phyloP scores from a whole-genome alignment of 768 basidiomycete genomes.

The Termitomyces sp. region DNA sequence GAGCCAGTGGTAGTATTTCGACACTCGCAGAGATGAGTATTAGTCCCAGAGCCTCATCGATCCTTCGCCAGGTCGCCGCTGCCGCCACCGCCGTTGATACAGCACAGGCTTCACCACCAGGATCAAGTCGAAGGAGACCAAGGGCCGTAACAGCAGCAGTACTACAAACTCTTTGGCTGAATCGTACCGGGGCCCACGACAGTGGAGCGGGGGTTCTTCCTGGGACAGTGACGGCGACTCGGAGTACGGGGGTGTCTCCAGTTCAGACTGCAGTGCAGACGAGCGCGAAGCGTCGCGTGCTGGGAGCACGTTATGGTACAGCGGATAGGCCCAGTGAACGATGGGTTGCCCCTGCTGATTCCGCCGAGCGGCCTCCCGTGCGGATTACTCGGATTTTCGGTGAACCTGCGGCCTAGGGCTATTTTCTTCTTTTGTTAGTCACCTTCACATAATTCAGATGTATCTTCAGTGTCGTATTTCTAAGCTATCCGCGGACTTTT shows the following conservation, averaged over 20 bases:
- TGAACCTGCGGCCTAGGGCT: neutral
- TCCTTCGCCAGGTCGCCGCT: slow-evolving; percentile 1
- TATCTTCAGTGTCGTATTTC: neutral
- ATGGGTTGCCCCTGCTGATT: neutral
- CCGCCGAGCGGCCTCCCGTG: slow-evolving; percentile 2
- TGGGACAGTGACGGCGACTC: neutral
- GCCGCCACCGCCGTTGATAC: neutral
- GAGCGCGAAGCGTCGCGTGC: neutral
- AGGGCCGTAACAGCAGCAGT: neutral
- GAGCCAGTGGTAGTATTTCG: neutral
- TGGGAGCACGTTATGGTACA: neutral
- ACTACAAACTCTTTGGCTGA: neutral
- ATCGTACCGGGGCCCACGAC: neutral
- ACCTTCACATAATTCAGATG: neutral
- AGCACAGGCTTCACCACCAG: neutral
- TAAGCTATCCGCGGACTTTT: neutral
- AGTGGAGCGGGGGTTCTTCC: neutral
- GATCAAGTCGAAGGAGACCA: neutral
- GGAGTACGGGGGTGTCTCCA: slow-evolving; percentile 4
- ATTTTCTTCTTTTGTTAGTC: neutral
- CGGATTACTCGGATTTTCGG: slow-evolving; percentile 6
- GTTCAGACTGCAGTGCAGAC: neutral
- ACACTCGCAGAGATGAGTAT: neutral
- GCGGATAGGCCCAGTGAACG: neutral
- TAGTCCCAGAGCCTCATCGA: slow-evolving; percentile 3